Percentiles rank a stretch among this genome's conserved stretches.
Conservation (phyloP, 805 yeast species). For the Wickerhamiella allomyrinae region DNA sequence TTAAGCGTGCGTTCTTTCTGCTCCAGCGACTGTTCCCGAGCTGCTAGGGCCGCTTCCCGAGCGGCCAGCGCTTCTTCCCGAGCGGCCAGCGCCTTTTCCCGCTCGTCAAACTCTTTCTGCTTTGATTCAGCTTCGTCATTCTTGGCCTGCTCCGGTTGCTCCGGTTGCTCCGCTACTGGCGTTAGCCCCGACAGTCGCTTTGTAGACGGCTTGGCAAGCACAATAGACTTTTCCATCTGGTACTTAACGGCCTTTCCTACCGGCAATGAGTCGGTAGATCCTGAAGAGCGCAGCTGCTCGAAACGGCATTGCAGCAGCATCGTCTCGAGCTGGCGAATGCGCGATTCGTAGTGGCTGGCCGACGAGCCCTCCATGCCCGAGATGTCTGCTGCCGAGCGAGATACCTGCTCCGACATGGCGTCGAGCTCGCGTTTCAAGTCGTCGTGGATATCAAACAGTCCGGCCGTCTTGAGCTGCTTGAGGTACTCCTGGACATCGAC, state of each 20-base stretch:
- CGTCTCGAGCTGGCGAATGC: slow-evolving; percentile 48
- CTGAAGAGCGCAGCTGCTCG: background rate
- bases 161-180: background rate
- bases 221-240: background rate
- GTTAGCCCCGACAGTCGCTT: too few species aligned
- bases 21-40: slow-evolving; percentile 4
- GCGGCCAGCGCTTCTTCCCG: background rate
- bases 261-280: background rate
- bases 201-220: background rate
- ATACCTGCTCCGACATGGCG: slow-evolving; percentile 18
- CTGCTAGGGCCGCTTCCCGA: background rate
- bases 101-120: background rate
- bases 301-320: slow-evolving; percentile 12
- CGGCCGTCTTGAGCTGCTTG: slow-evolving; percentile 12
- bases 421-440: slow-evolving; percentile 21
- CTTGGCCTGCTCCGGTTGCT: background rate
- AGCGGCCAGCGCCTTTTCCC: background rate
- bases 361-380: background rate
- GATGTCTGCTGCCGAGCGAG: background rate
- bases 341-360: slow-evolving; percentile 35
- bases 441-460: slow-evolving; percentile 16
- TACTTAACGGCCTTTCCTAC: background rate
- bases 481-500: slow-evolving; percentile 16
- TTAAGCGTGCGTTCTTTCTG: slow-evolving; percentile 6
- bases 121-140: background rate